phyloP scores from a whole-genome alignment of 345 rosid species.

The Jatropha curcas region DNA sequence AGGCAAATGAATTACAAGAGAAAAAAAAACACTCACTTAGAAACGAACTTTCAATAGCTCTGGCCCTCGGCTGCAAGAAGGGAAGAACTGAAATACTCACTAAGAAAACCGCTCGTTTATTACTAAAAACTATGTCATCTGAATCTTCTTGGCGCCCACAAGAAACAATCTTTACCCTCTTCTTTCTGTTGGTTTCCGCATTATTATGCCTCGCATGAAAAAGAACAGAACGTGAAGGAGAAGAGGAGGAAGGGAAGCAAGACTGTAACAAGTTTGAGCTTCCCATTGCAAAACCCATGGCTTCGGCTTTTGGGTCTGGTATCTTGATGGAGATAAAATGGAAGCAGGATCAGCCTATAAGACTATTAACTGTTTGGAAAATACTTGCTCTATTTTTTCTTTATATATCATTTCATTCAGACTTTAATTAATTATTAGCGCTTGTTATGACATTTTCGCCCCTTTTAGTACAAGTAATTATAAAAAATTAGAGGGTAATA shows the following conservation, averaged over 20 bases:
- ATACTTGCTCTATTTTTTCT: background rate
- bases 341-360: background rate
- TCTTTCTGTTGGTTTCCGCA: constrained; percentile 41
- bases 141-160: constrained; percentile 37
- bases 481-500: background rate
- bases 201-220: constrained; percentile 21
- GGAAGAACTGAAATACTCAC: constrained; percentile 76
- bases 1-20: background rate
- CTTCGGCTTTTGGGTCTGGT: background rate
- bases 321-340: background rate
- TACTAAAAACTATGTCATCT: constrained; percentile 28
- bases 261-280: constrained; percentile 45
- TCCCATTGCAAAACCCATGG: constrained; percentile 48
- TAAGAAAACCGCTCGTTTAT: constrained; percentile 56
- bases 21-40: constrained; percentile 34
- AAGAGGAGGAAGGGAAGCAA: constrained; percentile 31
- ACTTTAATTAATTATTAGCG: background rate
- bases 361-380: too few relatives aligned
- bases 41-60: constrained; percentile 38
- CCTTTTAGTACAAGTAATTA: background rate
- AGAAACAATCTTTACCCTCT: constrained; percentile 32
- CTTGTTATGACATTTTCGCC: background rate
- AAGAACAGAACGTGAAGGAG: constrained; percentile 37
- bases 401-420: background rate
- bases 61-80: constrained; percentile 48